phyloP scores from a whole-genome alignment of 1,284 basidiomycete species.

The Tilletiopsis washingtonensis region DNA sequence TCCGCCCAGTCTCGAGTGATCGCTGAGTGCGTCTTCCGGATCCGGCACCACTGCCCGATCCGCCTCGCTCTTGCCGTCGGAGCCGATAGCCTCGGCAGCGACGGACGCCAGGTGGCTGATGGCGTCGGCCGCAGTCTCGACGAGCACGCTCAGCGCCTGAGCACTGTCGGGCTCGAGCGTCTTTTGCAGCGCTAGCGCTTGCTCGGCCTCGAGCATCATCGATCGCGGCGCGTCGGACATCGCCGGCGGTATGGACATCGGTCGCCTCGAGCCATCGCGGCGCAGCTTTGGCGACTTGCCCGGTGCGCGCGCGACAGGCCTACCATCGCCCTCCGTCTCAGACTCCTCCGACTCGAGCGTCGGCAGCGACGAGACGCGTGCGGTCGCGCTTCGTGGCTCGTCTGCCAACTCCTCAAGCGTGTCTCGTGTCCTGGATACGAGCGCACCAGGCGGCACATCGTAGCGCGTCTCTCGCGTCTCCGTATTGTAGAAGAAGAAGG shows the following conservation, averaged over 20 bases:
- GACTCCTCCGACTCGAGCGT: conserved; percentile 22
- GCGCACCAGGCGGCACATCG: conserved; percentile 13
- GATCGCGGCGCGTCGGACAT: conserved; percentile 6
- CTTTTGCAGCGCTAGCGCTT: conserved; percentile 22
- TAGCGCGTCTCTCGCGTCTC: conserved; percentile 20
- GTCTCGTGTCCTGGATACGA: too few species aligned
- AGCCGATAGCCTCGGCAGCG: conserved; percentile 22
- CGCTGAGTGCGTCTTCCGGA: conserved; percentile 4
- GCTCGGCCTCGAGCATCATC: conserved; percentile 17
- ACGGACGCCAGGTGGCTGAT: conserved; percentile 21
- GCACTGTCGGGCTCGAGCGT: conserved; percentile 10
- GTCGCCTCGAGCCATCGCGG: not conserved
- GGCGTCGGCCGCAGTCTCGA: conserved; percentile 21
- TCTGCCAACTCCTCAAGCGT: too few species aligned
- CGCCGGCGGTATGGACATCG: not conserved
- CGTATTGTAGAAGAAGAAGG: conserved; percentile 24
- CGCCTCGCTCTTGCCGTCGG: conserved; percentile 16
- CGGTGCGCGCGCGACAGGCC: conserved; percentile 6
- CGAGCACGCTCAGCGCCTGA: conserved; percentile 11
- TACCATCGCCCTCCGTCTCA: conserved; percentile 13
- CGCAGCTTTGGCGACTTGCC: conserved; percentile 16
- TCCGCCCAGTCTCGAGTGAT: conserved; percentile 15
- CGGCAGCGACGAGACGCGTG: not conserved
- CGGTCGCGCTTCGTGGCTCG: too few species aligned
- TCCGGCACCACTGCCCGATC: conserved; percentile 4